Percentiles rank a stretch among this genome's conserved stretches.
Evolutionary conservation across 176 grass and related monocot genomes (phyloP).

Genomic region (Carex pumila): DNA sequence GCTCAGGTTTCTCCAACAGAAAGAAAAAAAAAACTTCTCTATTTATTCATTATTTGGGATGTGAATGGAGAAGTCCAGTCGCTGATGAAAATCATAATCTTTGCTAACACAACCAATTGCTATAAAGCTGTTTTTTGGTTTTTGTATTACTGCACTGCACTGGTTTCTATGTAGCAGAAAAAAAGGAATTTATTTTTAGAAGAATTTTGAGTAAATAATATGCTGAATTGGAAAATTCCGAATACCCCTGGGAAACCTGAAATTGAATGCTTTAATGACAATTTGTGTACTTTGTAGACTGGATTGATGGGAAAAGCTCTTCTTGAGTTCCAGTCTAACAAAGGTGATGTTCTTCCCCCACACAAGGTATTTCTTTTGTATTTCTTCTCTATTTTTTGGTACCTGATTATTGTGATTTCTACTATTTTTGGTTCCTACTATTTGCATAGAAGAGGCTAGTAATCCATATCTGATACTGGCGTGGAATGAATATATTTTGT

Average conservation of each 20-base stretch:
- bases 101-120: background rate
- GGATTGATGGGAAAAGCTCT: slow-evolving; percentile 91
- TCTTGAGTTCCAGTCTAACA: slow-evolving; percentile 89
- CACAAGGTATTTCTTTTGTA: slow-evolving; percentile 49
- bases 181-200: background rate
- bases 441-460: background rate
- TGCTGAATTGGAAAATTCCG: background rate
- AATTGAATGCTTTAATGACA: background rate
- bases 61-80: background rate
- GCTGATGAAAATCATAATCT: slow-evolving; percentile 7
- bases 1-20: slow-evolving; percentile 41
- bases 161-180: background rate
- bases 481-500: background rate
- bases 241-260: background rate
- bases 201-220: background rate
- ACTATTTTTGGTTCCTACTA: background rate
- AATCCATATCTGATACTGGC: background rate
- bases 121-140: background rate
- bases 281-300: slow-evolving; percentile 46
- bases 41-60: background rate
- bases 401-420: background rate
- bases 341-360: slow-evolving; percentile 67
- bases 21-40: background rate
- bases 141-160: background rate
- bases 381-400: background rate